phyloP scores from a whole-genome alignment of 169 alveolate species.

The Plasmodium vivax region DNA sequence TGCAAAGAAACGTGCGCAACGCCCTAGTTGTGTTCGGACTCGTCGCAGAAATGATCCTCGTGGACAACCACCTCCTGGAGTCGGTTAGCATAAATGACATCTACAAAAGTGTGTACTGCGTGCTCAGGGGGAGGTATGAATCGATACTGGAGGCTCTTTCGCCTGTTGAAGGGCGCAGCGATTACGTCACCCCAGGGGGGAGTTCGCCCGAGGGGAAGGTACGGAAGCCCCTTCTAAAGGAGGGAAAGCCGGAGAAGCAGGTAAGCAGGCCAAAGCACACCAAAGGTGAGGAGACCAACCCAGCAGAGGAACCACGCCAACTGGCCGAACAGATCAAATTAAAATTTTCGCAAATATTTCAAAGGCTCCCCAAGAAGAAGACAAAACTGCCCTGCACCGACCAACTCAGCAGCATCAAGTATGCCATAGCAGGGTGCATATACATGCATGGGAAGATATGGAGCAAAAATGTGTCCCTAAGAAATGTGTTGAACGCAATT shows the following conservation, averaged over 20 bases:
- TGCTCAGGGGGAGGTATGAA: conserved; percentile 22
- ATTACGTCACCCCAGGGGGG: not conserved
- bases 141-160: not conserved
- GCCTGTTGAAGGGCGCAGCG: not conserved
- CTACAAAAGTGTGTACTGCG: conserved; percentile 22
- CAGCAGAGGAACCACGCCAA: not conserved
- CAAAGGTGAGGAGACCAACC: not conserved
- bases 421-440: conserved; percentile 62
- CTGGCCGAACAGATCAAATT: conserved; percentile 20
- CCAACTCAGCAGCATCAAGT: conserved; percentile 32
- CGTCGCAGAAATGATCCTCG: conserved; percentile 30
- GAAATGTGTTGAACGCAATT: conserved; percentile 47
- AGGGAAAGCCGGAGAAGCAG: not conserved
- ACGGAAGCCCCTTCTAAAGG: not conserved
- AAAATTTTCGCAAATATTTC: conserved; percentile 48
- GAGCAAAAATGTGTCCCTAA: conserved; percentile 9
- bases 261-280: not conserved
- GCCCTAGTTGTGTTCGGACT: conserved; percentile 40
- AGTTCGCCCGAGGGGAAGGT: not conserved
- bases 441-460: conserved; percentile 52
- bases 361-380: not conserved
- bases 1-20: conserved; percentile 21
- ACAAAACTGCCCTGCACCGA: not conserved
- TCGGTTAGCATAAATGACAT: conserved; percentile 44
- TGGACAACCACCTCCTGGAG: conserved; percentile 41